phyloP scores from a whole-genome alignment of 768 basidiomycete genomes.

The Baorangia bicolor region DNA sequence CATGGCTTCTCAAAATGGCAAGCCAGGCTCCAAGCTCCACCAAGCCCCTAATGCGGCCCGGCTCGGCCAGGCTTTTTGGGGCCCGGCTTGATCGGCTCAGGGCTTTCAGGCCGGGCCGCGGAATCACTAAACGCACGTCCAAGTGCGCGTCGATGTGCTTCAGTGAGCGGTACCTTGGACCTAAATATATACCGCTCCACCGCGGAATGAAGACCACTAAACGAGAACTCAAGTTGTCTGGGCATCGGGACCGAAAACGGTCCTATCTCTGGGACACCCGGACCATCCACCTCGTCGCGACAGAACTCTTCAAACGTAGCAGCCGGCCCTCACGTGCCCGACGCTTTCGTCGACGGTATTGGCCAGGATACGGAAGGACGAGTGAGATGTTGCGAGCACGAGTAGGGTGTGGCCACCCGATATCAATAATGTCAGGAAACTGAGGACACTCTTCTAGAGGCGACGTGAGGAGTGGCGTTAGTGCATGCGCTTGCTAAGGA shows the following conservation, averaged over 20 bases:
- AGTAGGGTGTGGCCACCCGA: slow-evolving; percentile 93
- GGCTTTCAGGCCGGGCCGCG: too few relatives aligned
- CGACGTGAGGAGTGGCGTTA: slow-evolving; percentile 73
- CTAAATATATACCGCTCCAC: slow-evolving; percentile 56
- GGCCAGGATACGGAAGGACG: slow-evolving; percentile 65
- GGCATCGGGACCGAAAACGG: slow-evolving; percentile 49
- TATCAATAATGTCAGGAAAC: slow-evolving; percentile 87
- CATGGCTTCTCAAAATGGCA: too few relatives aligned
- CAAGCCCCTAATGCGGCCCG: too few relatives aligned
- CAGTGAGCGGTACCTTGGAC: slow-evolving; percentile 33
- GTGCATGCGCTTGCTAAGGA: slow-evolving; percentile 84
- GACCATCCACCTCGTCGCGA: slow-evolving; percentile 27
- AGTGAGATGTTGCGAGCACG: slow-evolving; percentile 61
- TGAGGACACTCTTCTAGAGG: slow-evolving; percentile 40
- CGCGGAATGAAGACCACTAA: slow-evolving; percentile 66
- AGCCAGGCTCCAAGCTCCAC: too few relatives aligned
- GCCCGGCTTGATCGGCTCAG: too few relatives aligned
- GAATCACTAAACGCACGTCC: slow-evolving; percentile 76
- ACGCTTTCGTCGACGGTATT: slow-evolving; percentile 74
- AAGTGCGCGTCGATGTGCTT: slow-evolving; percentile 39
- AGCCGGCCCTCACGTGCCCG: slow-evolving; percentile 67
- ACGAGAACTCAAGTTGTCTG: slow-evolving; percentile 70
- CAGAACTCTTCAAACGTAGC: slow-evolving; percentile 77
- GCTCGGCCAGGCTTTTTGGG: too few relatives aligned
- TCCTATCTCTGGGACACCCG: slow-evolving; percentile 30